These are phyloP conservation scores for Chlamydomonas sp. DNA, from an alignment of 139 green algal species.

Conservation along the genomic window DNA sequence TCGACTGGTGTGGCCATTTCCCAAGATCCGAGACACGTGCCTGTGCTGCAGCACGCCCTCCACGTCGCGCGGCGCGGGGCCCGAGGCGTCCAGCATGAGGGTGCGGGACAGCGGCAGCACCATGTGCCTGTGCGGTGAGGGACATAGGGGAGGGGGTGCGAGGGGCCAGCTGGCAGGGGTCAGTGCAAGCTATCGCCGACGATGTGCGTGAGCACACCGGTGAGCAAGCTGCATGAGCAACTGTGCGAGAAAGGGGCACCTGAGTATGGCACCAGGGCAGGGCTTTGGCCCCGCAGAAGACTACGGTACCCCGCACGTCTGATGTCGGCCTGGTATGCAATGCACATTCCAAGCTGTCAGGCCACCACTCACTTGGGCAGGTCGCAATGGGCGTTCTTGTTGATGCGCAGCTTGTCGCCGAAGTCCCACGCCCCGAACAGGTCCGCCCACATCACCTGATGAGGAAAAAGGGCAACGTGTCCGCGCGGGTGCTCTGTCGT, in stretches of 20 bases:
- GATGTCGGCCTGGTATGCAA: neutral
- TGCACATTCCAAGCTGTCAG: neutral
- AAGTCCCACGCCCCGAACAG: slow-evolving; percentile 28
- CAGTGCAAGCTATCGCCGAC: neutral
- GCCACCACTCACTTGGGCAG: slow-evolving; percentile 8
- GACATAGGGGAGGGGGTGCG: neutral
- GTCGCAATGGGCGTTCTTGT: slow-evolving; percentile 41
- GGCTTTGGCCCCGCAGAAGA: neutral
- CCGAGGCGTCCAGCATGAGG: slow-evolving; percentile 9
- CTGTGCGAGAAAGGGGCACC: neutral
- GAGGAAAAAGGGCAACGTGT: neutral
- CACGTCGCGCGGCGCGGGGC: slow-evolving; percentile 32
- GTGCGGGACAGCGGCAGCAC: slow-evolving; percentile 29
- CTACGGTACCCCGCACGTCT: neutral
- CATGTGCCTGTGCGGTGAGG: neutral
- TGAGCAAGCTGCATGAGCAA: neutral
- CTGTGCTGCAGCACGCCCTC: slow-evolving; percentile 15
- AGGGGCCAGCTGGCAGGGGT: neutral
- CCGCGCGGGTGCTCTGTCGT: no score
- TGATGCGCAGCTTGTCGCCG: slow-evolving; percentile 24
- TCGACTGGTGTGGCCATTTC: no score
- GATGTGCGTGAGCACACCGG: neutral
- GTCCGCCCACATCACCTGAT: slow-evolving; percentile 40
- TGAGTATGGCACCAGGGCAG: no score
- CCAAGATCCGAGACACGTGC: no score